Evolutionary conservation across 495 filamentous ascomycete genomes (phyloP).

Genomic region (Beverwykella pulmonaria): DNA sequence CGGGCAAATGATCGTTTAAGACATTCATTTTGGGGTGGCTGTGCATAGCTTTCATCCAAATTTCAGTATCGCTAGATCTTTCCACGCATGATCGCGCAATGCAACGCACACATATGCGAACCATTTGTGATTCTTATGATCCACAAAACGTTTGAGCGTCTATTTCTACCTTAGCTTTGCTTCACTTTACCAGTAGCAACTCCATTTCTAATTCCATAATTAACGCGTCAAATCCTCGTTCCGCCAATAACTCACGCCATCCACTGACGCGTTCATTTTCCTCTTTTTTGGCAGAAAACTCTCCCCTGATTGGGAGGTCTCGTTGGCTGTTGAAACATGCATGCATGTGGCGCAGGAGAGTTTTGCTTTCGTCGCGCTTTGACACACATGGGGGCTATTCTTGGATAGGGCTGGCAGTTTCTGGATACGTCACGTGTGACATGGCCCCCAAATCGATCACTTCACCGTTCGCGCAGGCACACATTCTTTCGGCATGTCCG

Average conservation of each 20-base stretch:
- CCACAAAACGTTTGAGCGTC: neutral
- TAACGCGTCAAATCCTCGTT: neutral
- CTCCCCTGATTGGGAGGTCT: neutral
- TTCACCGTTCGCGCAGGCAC: neutral
- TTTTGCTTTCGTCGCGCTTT: neutral
- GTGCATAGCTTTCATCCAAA: neutral
- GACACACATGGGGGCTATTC: neutral
- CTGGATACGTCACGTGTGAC: neutral
- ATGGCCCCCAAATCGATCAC: neutral
- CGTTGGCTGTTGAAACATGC: constrained; percentile 8
- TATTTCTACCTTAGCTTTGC: neutral
- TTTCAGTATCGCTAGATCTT: neutral
- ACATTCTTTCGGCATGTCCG: neutral
- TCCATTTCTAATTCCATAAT: neutral
- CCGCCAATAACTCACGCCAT: neutral
- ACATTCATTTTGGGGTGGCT: neutral
- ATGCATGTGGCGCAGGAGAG: constrained; percentile 6
- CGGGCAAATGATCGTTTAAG: neutral
- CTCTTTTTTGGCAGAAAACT: constrained; percentile 5
- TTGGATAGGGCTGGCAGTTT: constrained; percentile 15
- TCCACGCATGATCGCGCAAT: neutral
- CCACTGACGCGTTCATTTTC: neutral
- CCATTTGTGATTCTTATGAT: neutral
- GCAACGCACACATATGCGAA: neutral
- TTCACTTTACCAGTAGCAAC: neutral